Evolutionary conservation across 495 filamentous ascomycete species (phyloP).

Genomic region (Aspergillus coremiiformis): DNA sequence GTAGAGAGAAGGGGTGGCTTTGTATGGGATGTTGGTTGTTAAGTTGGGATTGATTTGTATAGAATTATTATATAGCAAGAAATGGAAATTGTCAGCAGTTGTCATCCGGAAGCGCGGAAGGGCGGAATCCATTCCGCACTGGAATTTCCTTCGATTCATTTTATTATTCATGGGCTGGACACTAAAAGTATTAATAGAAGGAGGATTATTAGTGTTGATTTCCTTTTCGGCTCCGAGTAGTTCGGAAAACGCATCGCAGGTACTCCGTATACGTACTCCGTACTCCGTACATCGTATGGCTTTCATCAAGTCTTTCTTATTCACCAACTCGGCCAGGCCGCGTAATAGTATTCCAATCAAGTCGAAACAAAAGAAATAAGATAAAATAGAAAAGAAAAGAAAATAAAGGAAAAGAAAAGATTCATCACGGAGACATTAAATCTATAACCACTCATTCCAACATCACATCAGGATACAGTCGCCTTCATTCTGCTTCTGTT

Average conservation of each 20-base stretch:
- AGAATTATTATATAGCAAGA: neutral
- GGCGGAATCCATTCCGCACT: constrained; percentile 10
- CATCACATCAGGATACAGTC: constrained; percentile 54
- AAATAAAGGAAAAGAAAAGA: constrained; percentile 4
- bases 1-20: neutral
- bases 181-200: too few species aligned
- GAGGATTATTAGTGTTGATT: neutral
- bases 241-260: too few species aligned
- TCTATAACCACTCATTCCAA: neutral
- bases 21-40: too few species aligned
- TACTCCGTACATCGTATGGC: neutral
- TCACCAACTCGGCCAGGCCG: neutral
- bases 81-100: constrained; percentile 2
- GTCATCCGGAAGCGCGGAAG: constrained; percentile 4
- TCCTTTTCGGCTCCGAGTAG: too few species aligned
- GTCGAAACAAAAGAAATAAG: neutral
- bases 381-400: constrained; percentile 2
- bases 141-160: neutral
- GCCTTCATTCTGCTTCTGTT: constrained; percentile 74
- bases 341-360: neutral
- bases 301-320: neutral
- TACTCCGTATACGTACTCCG: neutral
- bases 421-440: constrained; percentile 1
- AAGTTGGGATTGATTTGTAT: neutral
- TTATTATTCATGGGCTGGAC: too few species aligned